phyloP scores from a whole-genome alignment of 441 rosid genomes.

The Hypseocharis bilobata region DNA sequence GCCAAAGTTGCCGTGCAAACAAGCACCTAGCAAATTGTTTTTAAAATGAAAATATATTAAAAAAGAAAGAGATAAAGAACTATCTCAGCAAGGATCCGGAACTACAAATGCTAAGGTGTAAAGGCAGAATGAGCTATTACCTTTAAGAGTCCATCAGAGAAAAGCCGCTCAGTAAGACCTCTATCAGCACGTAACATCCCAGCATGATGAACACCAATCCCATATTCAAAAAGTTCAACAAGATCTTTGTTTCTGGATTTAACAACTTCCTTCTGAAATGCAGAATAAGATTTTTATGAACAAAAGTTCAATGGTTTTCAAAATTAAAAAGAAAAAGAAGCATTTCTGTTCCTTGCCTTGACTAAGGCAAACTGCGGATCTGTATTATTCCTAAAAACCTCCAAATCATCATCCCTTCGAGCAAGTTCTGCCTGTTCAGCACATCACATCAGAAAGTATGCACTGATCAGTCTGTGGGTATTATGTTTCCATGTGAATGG shows the following conservation, averaged over 20 bases:
- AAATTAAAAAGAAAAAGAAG: neutral
- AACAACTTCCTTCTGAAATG: constrained; percentile 66
- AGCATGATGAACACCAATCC: constrained; percentile 92
- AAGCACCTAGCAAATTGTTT: constrained; percentile 52
- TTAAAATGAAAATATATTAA: constrained; percentile 14
- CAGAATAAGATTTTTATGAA: constrained; percentile 21
- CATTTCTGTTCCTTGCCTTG: constrained; percentile 42
- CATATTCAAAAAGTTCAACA: constrained; percentile 64
- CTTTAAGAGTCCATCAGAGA: constrained; percentile 87
- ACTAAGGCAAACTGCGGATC: constrained; percentile 61
- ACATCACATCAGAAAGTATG: constrained; percentile 4
- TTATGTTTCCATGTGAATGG: neutral
- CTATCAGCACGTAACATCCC: constrained; percentile 96
- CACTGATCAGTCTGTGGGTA: neutral
- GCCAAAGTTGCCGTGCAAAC: constrained; percentile 99
- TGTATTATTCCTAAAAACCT: constrained; percentile 49
- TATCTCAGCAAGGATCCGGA: neutral
- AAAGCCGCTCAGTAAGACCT: constrained; percentile 84
- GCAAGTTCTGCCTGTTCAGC: constrained; percentile 77
- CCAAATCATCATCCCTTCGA: constrained; percentile 50
- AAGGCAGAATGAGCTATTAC: constrained; percentile 31
- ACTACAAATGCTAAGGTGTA: constrained; percentile 12
- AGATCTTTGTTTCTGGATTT: constrained; percentile 97
- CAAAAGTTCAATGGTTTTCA: neutral
- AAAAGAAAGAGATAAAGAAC: neutral